A percentile compares a stretch with the other conserved stretches of the same genome.
These are phyloP conservation scores for Talaromyces sp. DNA, from an alignment of 2,329 filamentous ascomycete genomes.

Conservation along the genomic window DNA sequence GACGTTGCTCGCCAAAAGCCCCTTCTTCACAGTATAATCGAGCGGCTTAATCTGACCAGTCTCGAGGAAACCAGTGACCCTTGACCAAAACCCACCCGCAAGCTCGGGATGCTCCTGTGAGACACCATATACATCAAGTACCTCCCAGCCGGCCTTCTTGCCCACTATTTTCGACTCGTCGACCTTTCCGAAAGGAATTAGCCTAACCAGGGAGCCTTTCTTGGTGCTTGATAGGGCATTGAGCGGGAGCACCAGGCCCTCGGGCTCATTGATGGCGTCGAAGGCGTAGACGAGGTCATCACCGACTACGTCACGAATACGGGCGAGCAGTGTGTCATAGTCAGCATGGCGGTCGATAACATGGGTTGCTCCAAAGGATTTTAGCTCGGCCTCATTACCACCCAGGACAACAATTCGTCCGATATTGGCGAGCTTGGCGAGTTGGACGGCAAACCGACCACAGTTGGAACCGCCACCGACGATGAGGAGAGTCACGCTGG, in stretches of 20 bases:
- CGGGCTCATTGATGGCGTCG: slow-evolving; percentile 28
- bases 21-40: slow-evolving; percentile 28
- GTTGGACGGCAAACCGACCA: slow-evolving; percentile 21
- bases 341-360: slow-evolving; percentile 37
- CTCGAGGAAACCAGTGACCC: slow-evolving; percentile 25
- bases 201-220: slow-evolving; percentile 27
- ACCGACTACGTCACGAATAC: slow-evolving; percentile 33
- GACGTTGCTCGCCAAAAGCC: slow-evolving; percentile 28
- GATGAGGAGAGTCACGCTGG: slow-evolving; percentile 17
- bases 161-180: slow-evolving; percentile 23
- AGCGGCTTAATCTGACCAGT: slow-evolving; percentile 27
- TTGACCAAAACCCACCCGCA: slow-evolving; percentile 27
- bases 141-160: slow-evolving; percentile 31
- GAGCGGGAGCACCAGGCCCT: slow-evolving; percentile 25
- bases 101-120: slow-evolving; percentile 24
- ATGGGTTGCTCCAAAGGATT: slow-evolving; percentile 36
- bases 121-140: slow-evolving; percentile 22
- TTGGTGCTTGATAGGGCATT: slow-evolving; percentile 32
- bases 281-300: slow-evolving; percentile 38
- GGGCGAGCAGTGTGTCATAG: slow-evolving; percentile 23
- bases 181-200: slow-evolving; percentile 18
- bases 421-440: slow-evolving; percentile 27
- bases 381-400: slow-evolving; percentile 28
- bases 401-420: slow-evolving; percentile 37
- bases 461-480: slow-evolving; percentile 22